These are phyloP conservation scores for Toxoplasma gondii DNA, from an alignment of 169 alveolate genomes.

Conservation along the genomic window DNA sequence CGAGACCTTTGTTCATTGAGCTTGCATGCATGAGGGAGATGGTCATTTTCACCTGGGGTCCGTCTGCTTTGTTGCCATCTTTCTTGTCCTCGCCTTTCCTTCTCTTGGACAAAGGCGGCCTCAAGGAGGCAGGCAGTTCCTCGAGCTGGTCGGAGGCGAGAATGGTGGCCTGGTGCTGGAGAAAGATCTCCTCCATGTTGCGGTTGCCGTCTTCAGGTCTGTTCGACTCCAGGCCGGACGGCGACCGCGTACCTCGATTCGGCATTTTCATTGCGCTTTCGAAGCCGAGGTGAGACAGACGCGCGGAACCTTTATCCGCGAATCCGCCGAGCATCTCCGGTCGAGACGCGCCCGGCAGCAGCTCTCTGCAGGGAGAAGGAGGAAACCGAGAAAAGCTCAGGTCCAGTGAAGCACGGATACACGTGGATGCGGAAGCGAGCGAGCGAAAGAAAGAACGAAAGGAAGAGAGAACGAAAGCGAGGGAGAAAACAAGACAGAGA, in stretches of 20 bases:
- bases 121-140: not conserved
- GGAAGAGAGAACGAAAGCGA: not conserved
- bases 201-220: not conserved
- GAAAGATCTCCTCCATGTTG: not conserved
- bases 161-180: not conserved
- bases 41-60: not conserved
- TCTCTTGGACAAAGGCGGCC: not conserved
- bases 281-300: too few species aligned
- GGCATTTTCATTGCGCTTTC: too few species aligned
- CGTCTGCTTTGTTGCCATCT: not conserved
- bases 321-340: too few species aligned
- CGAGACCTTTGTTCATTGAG: conserved; percentile 36
- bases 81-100: not conserved
- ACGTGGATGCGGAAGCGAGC: too few species aligned
- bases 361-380: too few species aligned
- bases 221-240: not conserved
- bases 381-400: too few species aligned
- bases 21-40: conserved; percentile 46
- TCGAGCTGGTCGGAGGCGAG: not conserved
- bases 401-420: too few species aligned
- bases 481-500: too few species aligned
- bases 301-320: too few species aligned
- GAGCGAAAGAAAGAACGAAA: not conserved
- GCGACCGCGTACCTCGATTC: too few species aligned
- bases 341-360: too few species aligned